These are phyloP conservation scores for Pseudogymnoascus sp. DNA, from an alignment of 2,329 filamentous ascomycete genomes.

Conservation along the genomic window DNA sequence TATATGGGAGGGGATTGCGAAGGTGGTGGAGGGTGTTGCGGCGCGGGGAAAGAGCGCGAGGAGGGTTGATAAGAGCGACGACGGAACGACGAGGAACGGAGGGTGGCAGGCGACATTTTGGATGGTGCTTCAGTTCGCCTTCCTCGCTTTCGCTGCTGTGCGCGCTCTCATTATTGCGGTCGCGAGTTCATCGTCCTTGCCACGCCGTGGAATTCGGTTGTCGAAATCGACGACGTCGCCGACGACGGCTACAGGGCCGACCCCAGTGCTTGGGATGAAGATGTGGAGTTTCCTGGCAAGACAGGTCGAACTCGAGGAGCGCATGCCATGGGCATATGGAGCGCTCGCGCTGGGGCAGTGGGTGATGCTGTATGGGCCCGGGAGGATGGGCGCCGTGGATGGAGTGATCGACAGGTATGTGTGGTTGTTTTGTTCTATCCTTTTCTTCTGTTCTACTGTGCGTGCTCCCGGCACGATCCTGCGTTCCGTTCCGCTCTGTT, in stretches of 20 bases:
- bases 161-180: constrained; percentile 59
- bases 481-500: not conserved
- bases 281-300: constrained; percentile 66
- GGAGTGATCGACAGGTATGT: constrained; percentile 87
- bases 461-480: not conserved
- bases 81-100: constrained; percentile 13
- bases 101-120: constrained; percentile 31
- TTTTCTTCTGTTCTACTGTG: not conserved
- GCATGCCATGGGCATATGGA: constrained; percentile 88
- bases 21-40: constrained; percentile 47
- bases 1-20: constrained; percentile 75
- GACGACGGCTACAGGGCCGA: constrained; percentile 10
- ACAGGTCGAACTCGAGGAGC: constrained; percentile 62
- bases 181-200: constrained; percentile 58
- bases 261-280: constrained; percentile 59
- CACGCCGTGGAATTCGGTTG: constrained; percentile 30
- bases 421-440: constrained; percentile 14
- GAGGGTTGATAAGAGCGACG: not conserved
- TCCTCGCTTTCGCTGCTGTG: constrained; percentile 47
- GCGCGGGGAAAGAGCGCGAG: constrained; percentile 27
- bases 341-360: constrained; percentile 68
- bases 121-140: constrained; percentile 42
- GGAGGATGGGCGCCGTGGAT: constrained; percentile 64
- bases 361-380: constrained; percentile 63
- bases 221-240: not conserved